Percentiles rank a stretch among this genome's conserved stretches.
phyloP scores from a whole-genome alignment of 805 yeast genomes.

The Ogataea sp. region DNA sequence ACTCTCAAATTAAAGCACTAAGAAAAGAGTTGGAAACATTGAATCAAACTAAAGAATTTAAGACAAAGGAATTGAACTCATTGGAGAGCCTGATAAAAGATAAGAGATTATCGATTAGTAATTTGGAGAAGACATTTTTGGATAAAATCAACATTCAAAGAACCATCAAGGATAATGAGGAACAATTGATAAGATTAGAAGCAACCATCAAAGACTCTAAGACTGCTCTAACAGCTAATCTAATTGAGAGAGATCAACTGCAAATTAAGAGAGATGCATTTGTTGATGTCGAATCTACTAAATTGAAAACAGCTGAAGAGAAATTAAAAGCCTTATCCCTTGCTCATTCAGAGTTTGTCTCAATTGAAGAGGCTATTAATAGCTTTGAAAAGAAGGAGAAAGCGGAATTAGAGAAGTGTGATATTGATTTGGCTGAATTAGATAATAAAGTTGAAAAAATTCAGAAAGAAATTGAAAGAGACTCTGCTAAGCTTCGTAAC shows the following conservation, averaged over 20 bases:
- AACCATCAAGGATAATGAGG: conserved; percentile 28
- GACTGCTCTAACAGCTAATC: too few species aligned
- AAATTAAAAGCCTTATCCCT: not conserved
- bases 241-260: too few species aligned
- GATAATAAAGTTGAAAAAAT: not conserved
- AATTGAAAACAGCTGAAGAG: not conserved
- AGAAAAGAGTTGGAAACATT: conserved; percentile 27
- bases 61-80: conserved; percentile 33
- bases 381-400: not conserved
- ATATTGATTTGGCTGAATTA: not conserved
- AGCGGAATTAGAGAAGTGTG: not conserved
- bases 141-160: conserved; percentile 36
- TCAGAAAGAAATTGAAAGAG: conserved; percentile 3
- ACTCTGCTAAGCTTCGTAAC: conserved; percentile 7
- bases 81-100: conserved; percentile 48
- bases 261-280: not conserved
- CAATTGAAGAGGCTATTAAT: not conserved
- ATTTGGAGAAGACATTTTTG: conserved; percentile 41
- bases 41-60: conserved; percentile 34
- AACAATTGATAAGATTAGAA: conserved; percentile 8
- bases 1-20: conserved; percentile 28
- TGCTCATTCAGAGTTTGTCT: not conserved
- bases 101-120: conserved; percentile 40
- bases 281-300: not conserved
- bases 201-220: not conserved